phyloP scores from a whole-genome alignment of 345 rosid genomes.

The Noccaea bulbosa region DNA sequence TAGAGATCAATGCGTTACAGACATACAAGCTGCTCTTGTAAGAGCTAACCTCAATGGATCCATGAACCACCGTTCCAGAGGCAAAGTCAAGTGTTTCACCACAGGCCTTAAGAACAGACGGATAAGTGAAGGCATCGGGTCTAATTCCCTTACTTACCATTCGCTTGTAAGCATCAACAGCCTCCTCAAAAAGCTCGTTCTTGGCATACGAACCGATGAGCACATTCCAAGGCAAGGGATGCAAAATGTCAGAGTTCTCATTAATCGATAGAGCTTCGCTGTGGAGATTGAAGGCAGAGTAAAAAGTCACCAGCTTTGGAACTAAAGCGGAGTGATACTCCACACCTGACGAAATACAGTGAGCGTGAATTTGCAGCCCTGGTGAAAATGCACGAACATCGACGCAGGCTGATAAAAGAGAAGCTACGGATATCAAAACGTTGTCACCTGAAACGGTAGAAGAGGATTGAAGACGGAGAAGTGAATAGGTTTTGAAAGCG shows the following conservation, averaged over 20 bases:
- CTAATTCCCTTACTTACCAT: constrained; percentile 61
- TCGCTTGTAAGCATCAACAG: constrained; percentile 51
- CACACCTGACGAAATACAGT: constrained; percentile 53
- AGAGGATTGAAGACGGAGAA: constrained; percentile 44
- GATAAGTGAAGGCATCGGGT: constrained; percentile 79
- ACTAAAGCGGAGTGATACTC: constrained; percentile 58
- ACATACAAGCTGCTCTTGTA: constrained; percentile 58
- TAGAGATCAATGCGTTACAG: constrained; percentile 72
- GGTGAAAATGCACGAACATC: constrained; percentile 42
- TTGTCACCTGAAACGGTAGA: constrained; percentile 34
- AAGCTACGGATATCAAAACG: constrained; percentile 48
- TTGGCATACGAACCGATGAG: constrained; percentile 58
- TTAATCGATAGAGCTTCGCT: constrained; percentile 46
- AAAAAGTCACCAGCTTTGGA: constrained; percentile 66
- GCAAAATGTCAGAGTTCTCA: constrained; percentile 48
- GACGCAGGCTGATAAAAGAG: constrained; percentile 54
- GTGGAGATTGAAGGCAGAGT: constrained; percentile 53
- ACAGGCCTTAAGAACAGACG: constrained; percentile 81
- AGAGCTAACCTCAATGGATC: constrained; percentile 50
- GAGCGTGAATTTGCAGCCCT: constrained; percentile 69
- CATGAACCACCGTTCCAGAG: constrained; percentile 65
- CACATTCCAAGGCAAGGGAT: constrained; percentile 75
- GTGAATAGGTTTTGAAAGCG: constrained; percentile 50
- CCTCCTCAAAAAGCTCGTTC: constrained; percentile 52
- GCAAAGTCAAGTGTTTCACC: constrained; percentile 57